Conservation (phyloP, 306 rosid genomes). For the Sechiopsis laciniata region DNA sequence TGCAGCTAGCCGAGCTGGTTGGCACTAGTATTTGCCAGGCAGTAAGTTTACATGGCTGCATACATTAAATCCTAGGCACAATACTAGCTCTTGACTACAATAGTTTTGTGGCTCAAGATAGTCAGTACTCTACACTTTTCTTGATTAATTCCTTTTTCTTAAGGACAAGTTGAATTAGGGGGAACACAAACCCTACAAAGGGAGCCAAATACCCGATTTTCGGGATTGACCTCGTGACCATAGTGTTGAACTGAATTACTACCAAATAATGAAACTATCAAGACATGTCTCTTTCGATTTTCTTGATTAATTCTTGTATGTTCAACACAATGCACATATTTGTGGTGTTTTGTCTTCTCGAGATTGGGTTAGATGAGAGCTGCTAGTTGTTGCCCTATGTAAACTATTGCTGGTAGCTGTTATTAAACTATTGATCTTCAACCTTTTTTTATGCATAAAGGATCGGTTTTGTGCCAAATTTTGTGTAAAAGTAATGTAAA, state of each 20-base stretch:
- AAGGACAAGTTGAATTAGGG: too few relatives aligned
- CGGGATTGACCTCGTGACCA: too few relatives aligned
- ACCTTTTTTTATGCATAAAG: background rate
- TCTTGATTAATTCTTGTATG: background rate
- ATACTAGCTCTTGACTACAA: conserved; percentile 76
- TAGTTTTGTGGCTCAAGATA: conserved; percentile 56
- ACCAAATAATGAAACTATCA: too few relatives aligned
- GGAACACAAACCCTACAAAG: too few relatives aligned
- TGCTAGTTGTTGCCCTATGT: too few relatives aligned
- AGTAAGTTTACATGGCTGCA: conserved; percentile 80
- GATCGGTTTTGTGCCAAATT: background rate
- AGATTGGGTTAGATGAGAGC: too few relatives aligned
- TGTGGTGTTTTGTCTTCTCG: too few relatives aligned
- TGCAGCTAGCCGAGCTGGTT: conserved; percentile 58
- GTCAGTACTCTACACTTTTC: conserved; percentile 54
- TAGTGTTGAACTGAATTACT: too few relatives aligned
- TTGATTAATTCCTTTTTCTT: background rate
- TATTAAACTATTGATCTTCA: background rate
- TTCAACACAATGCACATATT: background rate
- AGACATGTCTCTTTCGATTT: too few relatives aligned
- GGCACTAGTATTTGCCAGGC: conserved; percentile 47
- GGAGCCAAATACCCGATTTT: too few relatives aligned
- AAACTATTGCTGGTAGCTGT: background rate
- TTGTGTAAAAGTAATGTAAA: background rate
- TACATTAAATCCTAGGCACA: conserved; percentile 35